phyloP scores from a whole-genome alignment of 768 basidiomycete genomes.

The Tubosaeta sp. region DNA sequence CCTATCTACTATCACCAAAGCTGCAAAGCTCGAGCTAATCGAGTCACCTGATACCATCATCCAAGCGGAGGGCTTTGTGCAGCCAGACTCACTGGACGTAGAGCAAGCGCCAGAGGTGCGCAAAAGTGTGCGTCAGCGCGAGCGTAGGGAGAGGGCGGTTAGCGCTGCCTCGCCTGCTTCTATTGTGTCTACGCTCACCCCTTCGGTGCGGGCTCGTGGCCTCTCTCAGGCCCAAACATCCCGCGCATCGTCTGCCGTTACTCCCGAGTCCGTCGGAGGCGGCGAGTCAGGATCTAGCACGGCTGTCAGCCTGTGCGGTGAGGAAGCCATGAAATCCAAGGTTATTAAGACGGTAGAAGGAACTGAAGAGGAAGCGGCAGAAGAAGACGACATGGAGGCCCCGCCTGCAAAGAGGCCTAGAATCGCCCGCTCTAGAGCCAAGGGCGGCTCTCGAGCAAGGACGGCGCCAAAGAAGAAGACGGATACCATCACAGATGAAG shows the following conservation, averaged over 20 bases:
- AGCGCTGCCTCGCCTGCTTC: slow-evolving; percentile 24
- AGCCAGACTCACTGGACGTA: slow-evolving; percentile 10
- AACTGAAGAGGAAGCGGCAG: slow-evolving; percentile 12
- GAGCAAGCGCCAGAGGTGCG: slow-evolving; percentile 23
- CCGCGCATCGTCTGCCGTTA: slow-evolving; percentile 19
- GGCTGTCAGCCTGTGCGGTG: slow-evolving; percentile 30
- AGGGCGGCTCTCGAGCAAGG: slow-evolving; percentile 18
- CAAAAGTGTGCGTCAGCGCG: slow-evolving; percentile 29
- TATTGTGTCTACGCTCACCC: slow-evolving; percentile 28
- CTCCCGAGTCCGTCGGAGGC: slow-evolving; percentile 26
- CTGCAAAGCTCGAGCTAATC: slow-evolving; percentile 23
- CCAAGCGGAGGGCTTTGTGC: slow-evolving; percentile 8
- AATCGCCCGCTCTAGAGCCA: slow-evolving; percentile 19
- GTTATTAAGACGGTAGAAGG: slow-evolving; percentile 10
- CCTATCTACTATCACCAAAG: slow-evolving; percentile 3
- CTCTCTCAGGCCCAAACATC: slow-evolving; percentile 23
- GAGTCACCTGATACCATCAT: slow-evolving; percentile 12
- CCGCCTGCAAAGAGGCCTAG: slow-evolving; percentile 20
- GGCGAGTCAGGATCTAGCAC: slow-evolving; percentile 31
- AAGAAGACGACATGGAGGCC: slow-evolving; percentile 10
- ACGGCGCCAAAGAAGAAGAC: slow-evolving; percentile 14
- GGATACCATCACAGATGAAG: slow-evolving; percentile 7
- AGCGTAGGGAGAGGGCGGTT: slow-evolving; percentile 22
- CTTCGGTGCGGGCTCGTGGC: slow-evolving; percentile 17
- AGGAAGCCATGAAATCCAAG: slow-evolving; percentile 24